Evolutionary conservation across 2,329 filamentous ascomycete genomes (phyloP), one percentile per base, ranked within the genome.

Genomic region (Zalaria obscura): DNA sequence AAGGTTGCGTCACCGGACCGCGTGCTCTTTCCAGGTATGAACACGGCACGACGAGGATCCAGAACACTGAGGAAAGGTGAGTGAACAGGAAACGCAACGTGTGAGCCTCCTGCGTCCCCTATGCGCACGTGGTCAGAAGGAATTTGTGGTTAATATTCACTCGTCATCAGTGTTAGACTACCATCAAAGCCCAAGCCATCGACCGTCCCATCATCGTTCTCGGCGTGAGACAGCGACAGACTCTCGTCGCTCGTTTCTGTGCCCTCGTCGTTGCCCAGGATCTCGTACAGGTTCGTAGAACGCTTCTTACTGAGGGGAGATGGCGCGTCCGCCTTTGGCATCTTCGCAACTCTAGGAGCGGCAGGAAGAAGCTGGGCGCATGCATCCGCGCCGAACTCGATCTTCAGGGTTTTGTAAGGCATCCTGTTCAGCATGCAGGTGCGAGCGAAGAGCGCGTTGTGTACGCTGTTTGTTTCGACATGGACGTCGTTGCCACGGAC

Each of bases 381-480:
- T 50, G 88, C 82, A 51, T 93, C 85, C 0, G 65, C 59, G 46
- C 70, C 76, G 70, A 78, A 89, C 9, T 80, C 75, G 49, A 93
- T 80, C 47, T 70, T 78, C 45, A 70, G 76, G 25, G 73, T 70
- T 54, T 79, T 84, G 64, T 91, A 93, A 27, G 69, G 70, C 9
- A 73, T 75, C 43, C 62, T 58, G 42, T 62, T 68, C 73, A 81
- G 78, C 80, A 93, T 83, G 62, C 84, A 91, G 6, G 75, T 83
- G 11, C 76, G 73, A 5, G 84, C 83, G 59, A 80, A 84, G 40
- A 85, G 70, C 7, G 84, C 81, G 47, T 81, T 79, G 52, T 80
- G 72, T 6, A 93, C 71, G 0, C 83, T 86, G 57, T 88, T 93
- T 5, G 80, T 84, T 42, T 74, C 78, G 48, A 93, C 76, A 56